Base-by-base conservation (phyloP, 306 rosid species). In the Prunus salicina region DNA sequence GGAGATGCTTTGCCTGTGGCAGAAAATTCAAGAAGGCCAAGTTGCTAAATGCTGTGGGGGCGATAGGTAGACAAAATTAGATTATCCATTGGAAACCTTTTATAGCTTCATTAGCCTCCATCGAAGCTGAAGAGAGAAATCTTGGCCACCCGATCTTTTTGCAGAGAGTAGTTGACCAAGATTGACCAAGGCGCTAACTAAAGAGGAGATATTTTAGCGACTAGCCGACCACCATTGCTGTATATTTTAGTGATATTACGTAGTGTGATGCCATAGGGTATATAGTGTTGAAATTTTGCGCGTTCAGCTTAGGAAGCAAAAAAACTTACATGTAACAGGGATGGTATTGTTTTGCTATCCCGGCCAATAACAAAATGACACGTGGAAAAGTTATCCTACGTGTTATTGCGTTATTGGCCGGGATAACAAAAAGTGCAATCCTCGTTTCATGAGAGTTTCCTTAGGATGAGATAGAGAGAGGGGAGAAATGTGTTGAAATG, bases 1-100 rank as follows among this genome's bases (percentile, higher is more conserved):
- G 82, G 99, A 92, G 84, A 81, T 96, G 98, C 91, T 93, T 0
- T 96, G 99, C 84, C 88, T 96, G 69, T 96, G 98, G 98, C 98
- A 86, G 83, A 96, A 91, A 84, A 89, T 96, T 82, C 86, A 88
- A 75, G 94, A 89, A 78, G 87, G 83, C 62, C 87, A 81, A 49
- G 83, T 89, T 12, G 87, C 96, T 25, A 76, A 79, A 76, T 96
- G 99, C 84, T 96, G 99, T 66, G 92, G 95, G 68, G 57, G 78
- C 25, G 85, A 82, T 52, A 71, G 80, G 81, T 82, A 79, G 73
- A 69, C 67, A 16, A 19, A 16, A 19, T 46, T 34, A 11, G 60
- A 27, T 25, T 28, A 46, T 27, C 46, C 28, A 41, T 46, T 12
- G 58, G 69, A 18, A 30, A 58, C 22, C 30, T 45, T 46, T 20